phyloP scores from a whole-genome alignment of 306 rosid species.

The Cucurbita maxima region DNA sequence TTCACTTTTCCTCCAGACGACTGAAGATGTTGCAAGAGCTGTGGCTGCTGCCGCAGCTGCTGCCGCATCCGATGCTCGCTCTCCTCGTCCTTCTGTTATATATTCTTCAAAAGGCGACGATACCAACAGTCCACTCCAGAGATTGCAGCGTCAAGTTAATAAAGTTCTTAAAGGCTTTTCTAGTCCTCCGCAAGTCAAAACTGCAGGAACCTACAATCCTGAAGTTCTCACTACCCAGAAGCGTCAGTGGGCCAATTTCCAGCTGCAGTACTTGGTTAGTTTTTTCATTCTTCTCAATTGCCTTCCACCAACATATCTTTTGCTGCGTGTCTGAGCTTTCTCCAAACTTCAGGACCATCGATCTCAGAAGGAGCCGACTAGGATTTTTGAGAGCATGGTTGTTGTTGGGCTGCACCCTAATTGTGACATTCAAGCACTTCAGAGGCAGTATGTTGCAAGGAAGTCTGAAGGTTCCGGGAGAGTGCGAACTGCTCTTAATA shows the following conservation, averaged over 20 bases:
- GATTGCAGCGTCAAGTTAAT: conserved; percentile 50
- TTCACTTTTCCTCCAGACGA: conserved; percentile 59
- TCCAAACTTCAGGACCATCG: conserved; percentile 58
- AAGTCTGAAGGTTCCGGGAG: conserved; percentile 52
- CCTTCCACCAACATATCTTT: not conserved
- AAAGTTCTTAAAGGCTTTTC: conserved; percentile 69
- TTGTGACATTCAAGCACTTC: conserved; percentile 69
- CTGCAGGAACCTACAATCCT: conserved; percentile 50
- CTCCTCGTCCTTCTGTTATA: conserved; percentile 71
- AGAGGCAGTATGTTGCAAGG: conserved; percentile 49
- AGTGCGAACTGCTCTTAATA: conserved; percentile 48
- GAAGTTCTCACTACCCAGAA: conserved; percentile 75
- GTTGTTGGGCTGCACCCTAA: conserved; percentile 90
- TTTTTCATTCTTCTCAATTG: not conserved
- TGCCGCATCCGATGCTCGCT: conserved; percentile 43
- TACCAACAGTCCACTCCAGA: conserved; percentile 56
- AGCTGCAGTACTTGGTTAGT: conserved; percentile 55
- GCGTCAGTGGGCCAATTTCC: conserved; percentile 91
- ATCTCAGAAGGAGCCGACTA: conserved; percentile 74
- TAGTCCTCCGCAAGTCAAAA: conserved; percentile 44
- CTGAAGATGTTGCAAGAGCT: conserved; percentile 75
- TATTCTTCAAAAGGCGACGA: conserved; percentile 55
- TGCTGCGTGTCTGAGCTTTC: not conserved
- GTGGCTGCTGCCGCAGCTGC: conserved; percentile 49
- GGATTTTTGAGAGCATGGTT: conserved; percentile 88